Evolutionary conservation across 495 filamentous ascomycete genomes (phyloP).

Genomic region (Neurospora sublineolata): DNA sequence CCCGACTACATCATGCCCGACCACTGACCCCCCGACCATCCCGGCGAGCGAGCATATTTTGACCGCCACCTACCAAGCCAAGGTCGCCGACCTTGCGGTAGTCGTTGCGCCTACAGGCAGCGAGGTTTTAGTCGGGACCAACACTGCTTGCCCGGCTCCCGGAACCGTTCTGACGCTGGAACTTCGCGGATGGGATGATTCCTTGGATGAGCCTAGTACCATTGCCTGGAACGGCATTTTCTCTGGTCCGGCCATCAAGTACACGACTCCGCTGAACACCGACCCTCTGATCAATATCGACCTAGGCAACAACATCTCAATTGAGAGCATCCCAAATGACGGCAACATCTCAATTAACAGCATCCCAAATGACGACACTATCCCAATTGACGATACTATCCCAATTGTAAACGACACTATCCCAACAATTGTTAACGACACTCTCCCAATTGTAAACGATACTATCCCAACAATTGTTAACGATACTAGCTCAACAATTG

Average conservation of each 20-base stretch:
- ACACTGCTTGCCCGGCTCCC: not conserved
- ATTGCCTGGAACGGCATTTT: not conserved
- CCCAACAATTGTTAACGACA: no score
- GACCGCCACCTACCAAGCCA: not conserved
- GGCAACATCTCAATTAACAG: not conserved
- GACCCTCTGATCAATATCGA: no score
- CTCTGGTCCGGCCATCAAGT: not conserved
- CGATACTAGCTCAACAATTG: no score
- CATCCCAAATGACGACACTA: not conserved
- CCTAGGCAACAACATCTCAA: no score
- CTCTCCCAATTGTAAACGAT: no score
- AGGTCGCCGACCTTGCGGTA: not conserved
- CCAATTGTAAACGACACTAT: no score
- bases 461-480: no score
- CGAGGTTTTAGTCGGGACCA: not conserved
- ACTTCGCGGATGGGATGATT: not conserved
- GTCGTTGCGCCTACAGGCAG: not conserved
- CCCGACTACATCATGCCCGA: not conserved
- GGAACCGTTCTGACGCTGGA: not conserved
- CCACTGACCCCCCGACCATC: not conserved
- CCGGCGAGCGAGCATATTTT: rapidly evolving
- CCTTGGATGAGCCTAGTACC: not conserved
- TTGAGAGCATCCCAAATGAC: not conserved
- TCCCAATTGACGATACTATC: no score
- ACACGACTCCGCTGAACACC: not conserved